Conservation (phyloP, 768 basidiomycete genomes). For the Podaxis sp. region DNA sequence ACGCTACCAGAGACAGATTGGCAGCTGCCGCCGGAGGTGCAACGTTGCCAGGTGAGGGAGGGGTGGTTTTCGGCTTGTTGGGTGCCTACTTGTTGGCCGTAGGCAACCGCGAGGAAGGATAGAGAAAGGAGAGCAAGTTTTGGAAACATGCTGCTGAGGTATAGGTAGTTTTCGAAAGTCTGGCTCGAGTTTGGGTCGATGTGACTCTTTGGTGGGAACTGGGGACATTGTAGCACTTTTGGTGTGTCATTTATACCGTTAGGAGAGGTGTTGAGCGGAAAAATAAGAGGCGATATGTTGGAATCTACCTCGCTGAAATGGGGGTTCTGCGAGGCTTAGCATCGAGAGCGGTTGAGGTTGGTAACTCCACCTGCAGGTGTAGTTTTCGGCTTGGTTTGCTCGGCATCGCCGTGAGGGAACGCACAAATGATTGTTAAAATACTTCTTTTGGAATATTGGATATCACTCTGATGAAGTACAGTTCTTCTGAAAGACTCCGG, state of each 20-base stretch:
- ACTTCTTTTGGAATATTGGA: neutral
- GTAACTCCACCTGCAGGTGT: neutral
- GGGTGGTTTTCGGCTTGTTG: constrained; percentile 42
- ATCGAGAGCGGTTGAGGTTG: neutral
- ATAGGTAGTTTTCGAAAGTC: too few species aligned
- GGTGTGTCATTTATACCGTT: neutral
- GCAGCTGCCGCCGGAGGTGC: constrained; percentile 35
- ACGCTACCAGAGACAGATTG: constrained; percentile 25
- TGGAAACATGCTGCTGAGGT: neutral
- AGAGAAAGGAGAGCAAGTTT: constrained; percentile 26
- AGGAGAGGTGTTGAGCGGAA: neutral
- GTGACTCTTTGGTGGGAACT: neutral
- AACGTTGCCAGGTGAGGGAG: constrained; percentile 34
- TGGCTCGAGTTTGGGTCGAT: neutral
- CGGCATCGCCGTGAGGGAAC: neutral
- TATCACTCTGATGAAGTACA: neutral
- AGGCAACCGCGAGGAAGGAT: constrained; percentile 30
- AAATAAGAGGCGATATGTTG: neutral
- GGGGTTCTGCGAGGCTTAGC: neutral
- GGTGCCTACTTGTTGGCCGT: constrained; percentile 44
- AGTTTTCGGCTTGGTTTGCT: neutral
- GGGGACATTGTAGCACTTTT: neutral
- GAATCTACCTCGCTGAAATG: neutral
- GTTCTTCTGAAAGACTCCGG: neutral
- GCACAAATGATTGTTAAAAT: neutral